These are phyloP conservation scores for Centella asiatica DNA, from an alignment of 129 eudicot genomes.

Conservation along the genomic window DNA sequence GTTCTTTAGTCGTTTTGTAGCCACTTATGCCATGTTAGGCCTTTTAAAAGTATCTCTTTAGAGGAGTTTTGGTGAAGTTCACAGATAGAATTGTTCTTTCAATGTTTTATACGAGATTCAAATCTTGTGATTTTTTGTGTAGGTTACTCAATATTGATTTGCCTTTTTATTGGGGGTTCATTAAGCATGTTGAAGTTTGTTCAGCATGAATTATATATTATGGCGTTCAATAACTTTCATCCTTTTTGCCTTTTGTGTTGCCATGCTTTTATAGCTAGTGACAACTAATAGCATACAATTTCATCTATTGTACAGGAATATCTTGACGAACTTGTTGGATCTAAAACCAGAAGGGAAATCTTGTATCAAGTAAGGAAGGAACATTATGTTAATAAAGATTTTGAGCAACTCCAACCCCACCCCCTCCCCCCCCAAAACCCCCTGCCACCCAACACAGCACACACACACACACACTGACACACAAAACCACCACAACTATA, in stretches of 20 bases:
- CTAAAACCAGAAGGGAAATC: slow-evolving; percentile 54
- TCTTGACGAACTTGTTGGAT: slow-evolving; percentile 75
- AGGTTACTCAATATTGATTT: too few species aligned
- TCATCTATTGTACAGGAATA: slow-evolving; percentile 54
- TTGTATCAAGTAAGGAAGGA: slow-evolving; percentile 61
- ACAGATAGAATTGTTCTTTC: background rate
- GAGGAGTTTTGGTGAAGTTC: background rate
- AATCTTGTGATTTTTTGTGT: too few species aligned
- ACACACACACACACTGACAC: too few species aligned
- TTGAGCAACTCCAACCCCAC: too few species aligned
- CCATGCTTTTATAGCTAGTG: background rate
- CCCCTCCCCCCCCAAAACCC: too few species aligned
- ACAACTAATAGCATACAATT: background rate
- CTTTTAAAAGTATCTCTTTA: background rate
- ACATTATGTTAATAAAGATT: slow-evolving; percentile 1
- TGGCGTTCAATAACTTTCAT: too few species aligned
- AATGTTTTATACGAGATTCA: background rate
- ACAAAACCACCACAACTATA: too few species aligned
- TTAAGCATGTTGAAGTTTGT: too few species aligned
- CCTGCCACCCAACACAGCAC: too few species aligned
- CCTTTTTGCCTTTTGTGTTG: too few species aligned
- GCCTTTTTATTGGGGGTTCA: too few species aligned
- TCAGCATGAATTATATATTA: too few species aligned
- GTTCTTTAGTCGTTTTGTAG: background rate
- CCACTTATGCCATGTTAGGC: slow-evolving; percentile 1